Evolutionary conservation across 345 rosid genomes (phyloP), one percentile per base, ranked within the genome.

Genomic region (Clarkia xantiana): DNA sequence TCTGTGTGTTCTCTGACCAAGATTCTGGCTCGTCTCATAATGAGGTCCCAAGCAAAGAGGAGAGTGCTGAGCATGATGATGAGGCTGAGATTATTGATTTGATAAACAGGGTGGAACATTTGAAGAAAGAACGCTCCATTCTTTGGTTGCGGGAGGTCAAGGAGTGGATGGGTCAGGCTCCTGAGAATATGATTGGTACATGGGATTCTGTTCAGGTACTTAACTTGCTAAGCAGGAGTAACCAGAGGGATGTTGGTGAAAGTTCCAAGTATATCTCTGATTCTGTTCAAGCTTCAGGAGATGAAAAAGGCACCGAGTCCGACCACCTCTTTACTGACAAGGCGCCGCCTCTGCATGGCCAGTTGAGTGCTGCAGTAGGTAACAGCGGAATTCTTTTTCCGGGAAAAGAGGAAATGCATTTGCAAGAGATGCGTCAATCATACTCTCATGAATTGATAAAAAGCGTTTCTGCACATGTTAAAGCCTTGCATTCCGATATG

Each of bases 121-220:
- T 93, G 86, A 87, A 93, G 79, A 87, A 76, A 76, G 99, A 80
- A 70, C 80, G 79, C 36, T 82, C 96, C 25, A 59, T 74, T 62
- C 78, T 84, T 63, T 93, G 96, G 96, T 62, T 93, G 73, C 73
- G 86, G 39, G 96, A 93, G 68, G 74, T 86, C 70, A 87, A 79
- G 76, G 82, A 84, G 54, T 86, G 99, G 99, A 78, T 84, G 81
- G 95, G 80, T 73, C 80, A 76, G 57, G 62, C 78, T 48, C 70
- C 79, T 36, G 82, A 74, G 57, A 60, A 63, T 60, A 52, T 49
- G 63, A 69, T 38, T 57, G 59, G 61, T 64, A 56, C 53, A 58
- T 56, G 62, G 44, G 60, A 49, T 57, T 58, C 47, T 57, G 69
- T 56, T 62, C 70, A 67, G 56, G 78, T 63, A 20, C 70, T 66